phyloP scores from a whole-genome alignment of 169 alveolate genomes.

The Prorocentrum cordatum region DNA sequence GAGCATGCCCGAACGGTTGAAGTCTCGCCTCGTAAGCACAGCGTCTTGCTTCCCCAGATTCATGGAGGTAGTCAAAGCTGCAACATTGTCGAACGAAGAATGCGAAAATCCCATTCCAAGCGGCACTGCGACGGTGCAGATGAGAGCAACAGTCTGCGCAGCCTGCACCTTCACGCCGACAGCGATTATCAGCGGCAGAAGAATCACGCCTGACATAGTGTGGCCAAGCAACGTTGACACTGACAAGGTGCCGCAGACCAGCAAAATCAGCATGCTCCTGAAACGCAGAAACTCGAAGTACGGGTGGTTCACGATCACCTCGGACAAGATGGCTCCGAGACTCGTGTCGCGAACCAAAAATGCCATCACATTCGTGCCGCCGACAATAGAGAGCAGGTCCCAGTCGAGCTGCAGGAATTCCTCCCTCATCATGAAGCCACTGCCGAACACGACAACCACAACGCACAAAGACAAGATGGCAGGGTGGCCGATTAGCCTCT shows the following conservation, averaged over 20 bases:
- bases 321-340: not conserved
- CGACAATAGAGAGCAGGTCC: not conserved
- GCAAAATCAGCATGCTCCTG: too few relatives aligned
- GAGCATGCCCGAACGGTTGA: too few relatives aligned
- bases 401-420: not conserved
- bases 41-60: too few relatives aligned
- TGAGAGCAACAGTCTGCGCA: not conserved
- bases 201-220: not conserved
- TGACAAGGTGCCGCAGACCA: not conserved
- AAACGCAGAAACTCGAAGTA: too few relatives aligned
- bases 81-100: not conserved
- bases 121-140: not conserved
- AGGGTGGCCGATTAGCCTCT: not conserved
- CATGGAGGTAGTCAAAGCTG: not conserved
- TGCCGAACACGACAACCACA: not conserved
- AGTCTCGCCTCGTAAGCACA: too few relatives aligned
- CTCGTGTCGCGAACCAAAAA: not conserved
- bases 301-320: too few relatives aligned
- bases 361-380: not conserved
- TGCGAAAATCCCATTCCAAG: not conserved
- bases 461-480: not conserved
- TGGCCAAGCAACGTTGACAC: not conserved
- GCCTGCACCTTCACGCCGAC: not conserved
- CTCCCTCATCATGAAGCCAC: not conserved
- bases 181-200: not conserved